phyloP scores from a whole-genome alignment of 2,329 filamentous ascomycete genomes.

The Colletotrichum nymphaeae region DNA sequence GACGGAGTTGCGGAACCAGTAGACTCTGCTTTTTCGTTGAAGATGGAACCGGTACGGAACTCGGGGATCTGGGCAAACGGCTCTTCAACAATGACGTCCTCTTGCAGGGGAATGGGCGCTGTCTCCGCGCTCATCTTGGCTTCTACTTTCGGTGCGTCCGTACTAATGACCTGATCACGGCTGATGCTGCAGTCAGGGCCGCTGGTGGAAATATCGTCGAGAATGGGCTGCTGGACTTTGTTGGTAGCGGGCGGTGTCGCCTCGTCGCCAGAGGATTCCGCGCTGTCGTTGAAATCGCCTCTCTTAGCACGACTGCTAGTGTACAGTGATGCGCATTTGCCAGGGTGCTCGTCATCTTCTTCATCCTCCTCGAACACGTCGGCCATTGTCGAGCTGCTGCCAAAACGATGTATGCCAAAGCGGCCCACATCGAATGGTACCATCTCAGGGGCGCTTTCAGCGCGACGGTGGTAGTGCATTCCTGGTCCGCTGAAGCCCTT shows the following conservation, averaged over 20 bases:
- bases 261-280: slow-evolving; percentile 41
- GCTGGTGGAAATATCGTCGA: slow-evolving; percentile 31
- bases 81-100: slow-evolving; percentile 63
- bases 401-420: slow-evolving; percentile 70
- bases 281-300: background rate
- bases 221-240: slow-evolving; percentile 37
- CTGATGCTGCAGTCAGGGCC: background rate
- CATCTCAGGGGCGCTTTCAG: slow-evolving; percentile 84
- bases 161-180: slow-evolving; percentile 58
- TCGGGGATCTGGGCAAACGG: slow-evolving; percentile 47
- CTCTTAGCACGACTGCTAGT: slow-evolving; percentile 5
- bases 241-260: slow-evolving; percentile 46
- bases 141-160: slow-evolving; percentile 48
- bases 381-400: slow-evolving; percentile 80
- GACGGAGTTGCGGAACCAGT: slow-evolving; percentile 58
- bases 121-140: slow-evolving; percentile 59
- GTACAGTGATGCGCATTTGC: slow-evolving; percentile 41
- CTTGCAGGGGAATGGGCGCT: slow-evolving; percentile 62
- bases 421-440: slow-evolving; percentile 75
- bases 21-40: slow-evolving; percentile 47
- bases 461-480: slow-evolving; percentile 81
- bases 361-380: slow-evolving; percentile 91
- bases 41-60: slow-evolving; percentile 50
- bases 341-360: slow-evolving; percentile 67
- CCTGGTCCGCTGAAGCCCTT: slow-evolving; percentile 76